Evolutionary conservation across 306 rosid genomes (phyloP).

Genomic region (Trichosanthes truncata): DNA sequence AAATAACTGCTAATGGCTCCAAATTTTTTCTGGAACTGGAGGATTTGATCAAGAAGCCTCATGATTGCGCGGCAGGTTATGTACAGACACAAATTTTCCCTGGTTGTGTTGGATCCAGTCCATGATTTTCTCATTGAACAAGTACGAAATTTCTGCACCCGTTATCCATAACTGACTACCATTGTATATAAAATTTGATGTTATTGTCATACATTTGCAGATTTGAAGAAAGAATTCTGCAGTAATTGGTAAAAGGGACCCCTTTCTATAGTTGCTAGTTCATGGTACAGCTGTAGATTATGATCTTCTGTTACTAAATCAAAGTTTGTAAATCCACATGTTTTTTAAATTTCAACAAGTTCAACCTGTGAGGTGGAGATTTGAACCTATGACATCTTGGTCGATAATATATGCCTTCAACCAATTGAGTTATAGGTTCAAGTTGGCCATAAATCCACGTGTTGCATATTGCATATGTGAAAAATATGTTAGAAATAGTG

Average conservation of each 20-base stretch:
- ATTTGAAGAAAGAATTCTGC: not conserved
- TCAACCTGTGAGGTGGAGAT: too few species aligned
- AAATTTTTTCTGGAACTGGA: conserved; percentile 62
- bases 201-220: not conserved
- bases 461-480: too few species aligned
- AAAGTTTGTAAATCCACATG: not conserved
- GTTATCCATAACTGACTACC: not conserved
- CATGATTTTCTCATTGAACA: conserved; percentile 4
- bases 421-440: too few species aligned
- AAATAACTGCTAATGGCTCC: conserved; percentile 38
- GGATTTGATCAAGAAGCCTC: conserved; percentile 60
- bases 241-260: not conserved
- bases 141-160: conserved; percentile 13
- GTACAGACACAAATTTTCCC: conserved; percentile 31
- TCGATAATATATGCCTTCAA: too few species aligned
- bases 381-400: too few species aligned
- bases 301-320: not conserved
- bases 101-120: conserved; percentile 32
- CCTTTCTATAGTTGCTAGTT: not conserved
- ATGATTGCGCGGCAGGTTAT: conserved; percentile 57
- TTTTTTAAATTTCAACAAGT: too few species aligned
- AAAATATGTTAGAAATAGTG: too few species aligned
- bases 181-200: not conserved
- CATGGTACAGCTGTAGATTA: not conserved
- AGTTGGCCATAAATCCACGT: too few species aligned